These are phyloP conservation scores for Leishmania martiniquensis DNA, from an alignment of 208 protist genomes.

Conservation along the genomic window DNA sequence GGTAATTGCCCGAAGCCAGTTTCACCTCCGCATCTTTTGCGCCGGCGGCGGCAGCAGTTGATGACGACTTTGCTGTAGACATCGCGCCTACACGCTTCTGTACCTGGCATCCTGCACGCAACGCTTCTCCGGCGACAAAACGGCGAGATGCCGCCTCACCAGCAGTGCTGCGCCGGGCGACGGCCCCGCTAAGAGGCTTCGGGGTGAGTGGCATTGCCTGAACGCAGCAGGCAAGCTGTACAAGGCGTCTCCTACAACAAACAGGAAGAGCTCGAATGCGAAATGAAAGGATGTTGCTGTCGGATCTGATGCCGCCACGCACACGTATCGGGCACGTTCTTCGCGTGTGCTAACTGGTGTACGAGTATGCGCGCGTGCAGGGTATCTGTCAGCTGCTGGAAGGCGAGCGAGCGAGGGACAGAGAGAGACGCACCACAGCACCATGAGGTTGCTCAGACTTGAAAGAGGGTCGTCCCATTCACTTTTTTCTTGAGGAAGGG, in stretches of 20 bases:
- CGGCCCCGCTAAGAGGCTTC: not conserved
- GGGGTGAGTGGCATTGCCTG: not conserved
- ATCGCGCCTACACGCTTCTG: not conserved
- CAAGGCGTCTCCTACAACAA: not conserved
- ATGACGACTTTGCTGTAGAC: not conserved
- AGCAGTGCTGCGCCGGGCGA: too few species aligned
- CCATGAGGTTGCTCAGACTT: too few species aligned
- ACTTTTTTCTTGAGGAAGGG: too few species aligned
- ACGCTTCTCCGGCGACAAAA: not conserved
- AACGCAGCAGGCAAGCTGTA: not conserved
- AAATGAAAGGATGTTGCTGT: not conserved
- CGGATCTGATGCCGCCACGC: not conserved
- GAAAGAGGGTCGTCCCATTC: too few species aligned
- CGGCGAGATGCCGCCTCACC: too few species aligned
- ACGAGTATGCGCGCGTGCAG: too few species aligned
- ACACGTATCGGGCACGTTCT: not conserved
- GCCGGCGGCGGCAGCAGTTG: not conserved
- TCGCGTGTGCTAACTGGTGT: too few species aligned
- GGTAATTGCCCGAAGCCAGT: too few species aligned
- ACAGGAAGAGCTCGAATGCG: not conserved
- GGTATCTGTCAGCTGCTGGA: too few species aligned
- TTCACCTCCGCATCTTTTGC: conserved; percentile 1
- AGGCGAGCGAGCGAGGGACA: too few species aligned
- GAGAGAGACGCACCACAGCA: too few species aligned
- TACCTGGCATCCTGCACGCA: not conserved